Percentiles rank a stretch among this genome's conserved stretches.
Conservation (phyloP, 1,139 yeast genomes). For the Suzukiozyma palmioleophila region DNA sequence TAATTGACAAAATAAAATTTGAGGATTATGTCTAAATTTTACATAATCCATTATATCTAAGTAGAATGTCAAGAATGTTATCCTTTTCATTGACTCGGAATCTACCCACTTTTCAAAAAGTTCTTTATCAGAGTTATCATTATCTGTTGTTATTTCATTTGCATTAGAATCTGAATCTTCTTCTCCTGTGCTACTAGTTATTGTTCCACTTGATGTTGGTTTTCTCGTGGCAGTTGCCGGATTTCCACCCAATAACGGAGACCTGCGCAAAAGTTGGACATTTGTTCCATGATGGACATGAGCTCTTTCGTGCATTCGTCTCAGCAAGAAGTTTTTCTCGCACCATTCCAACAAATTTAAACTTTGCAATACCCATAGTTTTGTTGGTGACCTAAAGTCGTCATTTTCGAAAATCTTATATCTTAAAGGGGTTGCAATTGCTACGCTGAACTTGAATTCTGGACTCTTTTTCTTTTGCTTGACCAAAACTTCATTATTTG, state of each 20-base stretch:
- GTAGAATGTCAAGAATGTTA: constrained; percentile 76
- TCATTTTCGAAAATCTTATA: constrained; percentile 57
- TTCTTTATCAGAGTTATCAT: constrained; percentile 22
- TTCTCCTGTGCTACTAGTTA: constrained; percentile 30
- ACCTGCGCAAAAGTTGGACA: constrained; percentile 65
- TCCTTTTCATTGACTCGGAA: constrained; percentile 70
- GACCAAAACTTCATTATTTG: constrained; percentile 10
- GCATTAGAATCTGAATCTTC: constrained; percentile 17
- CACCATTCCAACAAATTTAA: constrained; percentile 58
- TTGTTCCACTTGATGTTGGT: constrained; percentile 16
- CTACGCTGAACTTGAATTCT: constrained; percentile 23
- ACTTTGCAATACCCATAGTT: constrained; percentile 65
- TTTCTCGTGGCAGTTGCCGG: constrained; percentile 32
- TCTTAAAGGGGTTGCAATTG: constrained; percentile 59
- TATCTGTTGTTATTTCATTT: constrained; percentile 7
- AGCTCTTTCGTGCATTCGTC: constrained; percentile 67
- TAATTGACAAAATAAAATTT: constrained; percentile 66
- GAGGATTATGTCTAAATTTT: constrained; percentile 70
- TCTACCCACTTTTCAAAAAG: constrained; percentile 62
- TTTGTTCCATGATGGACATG: constrained; percentile 76
- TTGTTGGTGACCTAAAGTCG: constrained; percentile 58
- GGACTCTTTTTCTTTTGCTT: constrained; percentile 16
- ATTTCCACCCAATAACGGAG: constrained; percentile 70
- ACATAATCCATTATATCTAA: constrained; percentile 78
- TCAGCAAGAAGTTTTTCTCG: constrained; percentile 59